Percentiles rank a stretch among this genome's conserved stretches.
Evolutionary conservation across 257 asterid species (phyloP).

Genomic region (Jacaranda copaia): DNA sequence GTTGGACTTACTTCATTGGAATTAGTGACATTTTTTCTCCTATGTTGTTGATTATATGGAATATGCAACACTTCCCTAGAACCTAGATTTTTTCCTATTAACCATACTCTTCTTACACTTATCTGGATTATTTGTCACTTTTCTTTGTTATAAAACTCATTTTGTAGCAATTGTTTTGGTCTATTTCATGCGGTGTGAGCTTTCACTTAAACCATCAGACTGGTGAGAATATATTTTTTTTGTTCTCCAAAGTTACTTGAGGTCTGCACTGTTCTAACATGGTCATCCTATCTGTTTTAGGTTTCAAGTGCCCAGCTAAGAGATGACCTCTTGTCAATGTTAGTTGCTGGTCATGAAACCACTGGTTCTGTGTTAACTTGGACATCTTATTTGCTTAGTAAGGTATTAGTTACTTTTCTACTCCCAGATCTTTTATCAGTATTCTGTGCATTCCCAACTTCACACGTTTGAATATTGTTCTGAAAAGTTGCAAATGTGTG

Average conservation of each 20-base stretch:
- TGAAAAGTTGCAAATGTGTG: not conserved
- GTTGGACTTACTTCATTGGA: conserved; percentile 16
- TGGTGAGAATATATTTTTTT: not conserved
- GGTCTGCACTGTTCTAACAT: not conserved
- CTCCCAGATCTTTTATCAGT: not conserved
- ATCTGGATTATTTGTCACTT: not conserved
- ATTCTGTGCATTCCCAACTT: not conserved
- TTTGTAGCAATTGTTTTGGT: not conserved
- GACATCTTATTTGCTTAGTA: conserved; percentile 87
- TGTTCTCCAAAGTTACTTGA: not conserved
- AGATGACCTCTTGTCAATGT: conserved; percentile 96
- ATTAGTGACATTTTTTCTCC: not conserved
- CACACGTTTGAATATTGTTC: not conserved
- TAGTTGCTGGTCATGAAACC: conserved; percentile 99
- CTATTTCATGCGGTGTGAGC: not conserved
- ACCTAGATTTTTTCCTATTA: not conserved
- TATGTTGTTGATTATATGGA: not conserved
- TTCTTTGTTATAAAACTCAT: no score
- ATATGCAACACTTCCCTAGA: no score
- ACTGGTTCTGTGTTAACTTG: conserved; percentile 97
- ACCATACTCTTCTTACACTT: not conserved
- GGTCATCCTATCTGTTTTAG: conserved; percentile 45
- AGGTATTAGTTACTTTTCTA: conserved; percentile 57
- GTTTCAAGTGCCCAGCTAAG: conserved; percentile 91
- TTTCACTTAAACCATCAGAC: not conserved